phyloP scores from a whole-genome alignment of 306 rosid species.

The Nissolia schottii region DNA sequence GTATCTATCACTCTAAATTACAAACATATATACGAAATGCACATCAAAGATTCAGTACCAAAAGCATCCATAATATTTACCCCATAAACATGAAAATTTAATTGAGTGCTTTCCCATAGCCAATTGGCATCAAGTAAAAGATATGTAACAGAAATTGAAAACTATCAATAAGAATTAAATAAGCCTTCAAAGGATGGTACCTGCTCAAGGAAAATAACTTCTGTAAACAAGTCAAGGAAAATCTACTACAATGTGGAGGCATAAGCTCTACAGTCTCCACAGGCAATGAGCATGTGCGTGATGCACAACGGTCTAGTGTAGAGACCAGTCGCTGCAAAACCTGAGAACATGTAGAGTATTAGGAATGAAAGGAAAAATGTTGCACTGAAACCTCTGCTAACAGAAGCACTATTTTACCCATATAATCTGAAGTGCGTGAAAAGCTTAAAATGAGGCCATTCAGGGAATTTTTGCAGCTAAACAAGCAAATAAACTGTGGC shows the following conservation, averaged over 20 bases:
- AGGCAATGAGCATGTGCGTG: constrained; percentile 90
- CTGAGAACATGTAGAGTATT: constrained; percentile 38
- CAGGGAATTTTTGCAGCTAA: background rate
- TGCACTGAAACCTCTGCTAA: background rate
- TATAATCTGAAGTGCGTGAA: background rate
- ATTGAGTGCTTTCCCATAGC: background rate
- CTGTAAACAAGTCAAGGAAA: constrained; percentile 88
- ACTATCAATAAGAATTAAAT: constrained; percentile 2
- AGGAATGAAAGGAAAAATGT: constrained; percentile 1
- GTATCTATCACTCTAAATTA: background rate
- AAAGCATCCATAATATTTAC: constrained; percentile 7
- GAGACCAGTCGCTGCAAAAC: constrained; percentile 69
- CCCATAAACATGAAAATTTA: constrained; percentile 7
- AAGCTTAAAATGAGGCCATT: constrained; percentile 11
- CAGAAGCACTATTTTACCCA: background rate
- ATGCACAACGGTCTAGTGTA: constrained; percentile 94
- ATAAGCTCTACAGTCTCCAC: constrained; percentile 90
- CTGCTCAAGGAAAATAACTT: constrained; percentile 92
- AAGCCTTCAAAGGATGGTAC: constrained; percentile 33
- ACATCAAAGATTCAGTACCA: constrained; percentile 7
- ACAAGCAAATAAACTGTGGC: background rate
- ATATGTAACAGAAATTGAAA: constrained; percentile 8
- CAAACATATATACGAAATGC: background rate
- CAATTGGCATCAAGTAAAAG: constrained; percentile 1
- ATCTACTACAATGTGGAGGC: constrained; percentile 92